phyloP scores from a whole-genome alignment of 495 filamentous ascomycete species.

The Aspergillus conjunctus region DNA sequence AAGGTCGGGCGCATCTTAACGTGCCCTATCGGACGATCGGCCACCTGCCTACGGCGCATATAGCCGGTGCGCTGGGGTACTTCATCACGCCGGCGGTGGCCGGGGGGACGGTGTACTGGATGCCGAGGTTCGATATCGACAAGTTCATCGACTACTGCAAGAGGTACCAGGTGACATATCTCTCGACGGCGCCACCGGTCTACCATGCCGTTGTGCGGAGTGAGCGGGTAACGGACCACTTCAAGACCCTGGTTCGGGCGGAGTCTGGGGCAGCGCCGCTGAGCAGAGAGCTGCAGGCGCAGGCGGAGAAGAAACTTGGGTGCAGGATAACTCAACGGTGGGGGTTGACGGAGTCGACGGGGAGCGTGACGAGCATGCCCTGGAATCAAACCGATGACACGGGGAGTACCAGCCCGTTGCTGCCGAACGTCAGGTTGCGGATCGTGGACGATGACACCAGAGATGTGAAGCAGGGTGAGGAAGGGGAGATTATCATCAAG shows the following conservation, averaged over 20 bases:
- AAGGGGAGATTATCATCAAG: constrained; percentile 23
- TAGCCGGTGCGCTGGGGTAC: constrained; percentile 20
- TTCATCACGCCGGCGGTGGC: constrained; percentile 24
- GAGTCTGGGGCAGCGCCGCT: constrained; percentile 25
- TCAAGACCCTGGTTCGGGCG: constrained; percentile 18
- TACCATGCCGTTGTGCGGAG: constrained; percentile 22
- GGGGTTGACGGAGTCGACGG: constrained; percentile 25
- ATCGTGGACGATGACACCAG: constrained; percentile 16
- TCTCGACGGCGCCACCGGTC: constrained; percentile 23
- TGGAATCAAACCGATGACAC: constrained; percentile 21
- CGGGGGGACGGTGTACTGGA: constrained; percentile 25
- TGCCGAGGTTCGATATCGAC: constrained; percentile 22
- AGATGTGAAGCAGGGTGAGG: constrained; percentile 15
- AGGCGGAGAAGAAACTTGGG: constrained; percentile 23
- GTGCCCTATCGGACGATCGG: constrained; percentile 63
- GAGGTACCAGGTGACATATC: constrained; percentile 18
- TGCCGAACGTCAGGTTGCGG: constrained; percentile 20
- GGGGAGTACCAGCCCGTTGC: constrained; percentile 22
- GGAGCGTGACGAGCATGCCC: constrained; percentile 25
- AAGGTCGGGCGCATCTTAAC: constrained; percentile 53
- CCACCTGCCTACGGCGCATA: constrained; percentile 73
- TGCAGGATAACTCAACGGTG: constrained; percentile 24
- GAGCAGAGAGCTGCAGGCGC: constrained; percentile 17
- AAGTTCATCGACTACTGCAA: constrained; percentile 23
- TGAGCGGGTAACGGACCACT: constrained; percentile 21